Base-by-base conservation (phyloP, 106 monocot genomes). In the Hemerocallis citrina region DNA sequence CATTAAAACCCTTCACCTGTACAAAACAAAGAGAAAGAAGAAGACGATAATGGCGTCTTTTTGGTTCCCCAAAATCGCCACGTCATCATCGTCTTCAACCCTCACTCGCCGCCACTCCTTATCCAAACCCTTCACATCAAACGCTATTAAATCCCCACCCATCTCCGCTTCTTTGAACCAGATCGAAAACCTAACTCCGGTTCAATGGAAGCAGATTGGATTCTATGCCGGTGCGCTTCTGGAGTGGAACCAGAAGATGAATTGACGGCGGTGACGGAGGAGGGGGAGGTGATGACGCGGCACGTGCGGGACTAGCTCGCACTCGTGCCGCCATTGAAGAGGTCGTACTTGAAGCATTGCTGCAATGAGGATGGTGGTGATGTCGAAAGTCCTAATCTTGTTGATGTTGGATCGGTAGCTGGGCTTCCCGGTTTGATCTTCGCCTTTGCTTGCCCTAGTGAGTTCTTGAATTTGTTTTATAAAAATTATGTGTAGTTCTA, bases 161-260 rank as follows among this genome's bases (percentile, higher is more conserved):
- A 3, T 32, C 1, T 12, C 19, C 7, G 1, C 33, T 10, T 0
- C 20, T 11, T 9, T 43, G n/a, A 7, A 52, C 14, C 3, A 24
- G 9, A 25, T 66, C 52, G 40, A 59, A 34, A 24, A 81, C 52
- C 74, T 96, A 65, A 76, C 95, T n/a, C 36, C 71, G 19, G 31
- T 14, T 41, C 90, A 96, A 75, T 75, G 66, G 52, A 67, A 84
- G 37, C 90, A 91, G 48, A 77, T 96, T 58, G 75, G 78, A 12
- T 62, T 84, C 58, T 96, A 84, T 69, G 81, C 82, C 59, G 34
- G 20, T 36, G 30, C 86, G 17, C 90, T 96, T 14, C 95, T 96
- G 34, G 71, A 96, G 60, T 91, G 95, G 95, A 96, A 96, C 65
- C 87, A 90, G 93, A 52, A 72, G 31, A 96, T 96, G 90, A 96